phyloP scores from a whole-genome alignment of 2,329 filamentous ascomycete species.

The Cladophialophora bantiana region DNA sequence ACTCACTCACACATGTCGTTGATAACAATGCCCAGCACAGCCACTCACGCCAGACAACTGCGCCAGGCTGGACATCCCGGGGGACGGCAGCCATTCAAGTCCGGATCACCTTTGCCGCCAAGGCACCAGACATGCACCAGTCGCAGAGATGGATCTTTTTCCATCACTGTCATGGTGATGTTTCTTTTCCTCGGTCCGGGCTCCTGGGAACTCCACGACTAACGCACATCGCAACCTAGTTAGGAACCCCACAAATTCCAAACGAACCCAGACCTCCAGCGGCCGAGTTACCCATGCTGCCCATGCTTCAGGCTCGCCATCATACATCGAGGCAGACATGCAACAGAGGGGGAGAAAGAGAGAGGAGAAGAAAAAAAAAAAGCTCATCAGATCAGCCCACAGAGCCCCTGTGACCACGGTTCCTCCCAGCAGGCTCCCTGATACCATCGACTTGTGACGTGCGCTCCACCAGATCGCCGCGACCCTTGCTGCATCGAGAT shows the following conservation, averaged over 20 bases:
- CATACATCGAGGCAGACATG: not conserved
- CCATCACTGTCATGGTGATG: not conserved
- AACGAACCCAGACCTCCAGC: not conserved
- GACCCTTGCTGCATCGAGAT: slow-evolving; percentile 25
- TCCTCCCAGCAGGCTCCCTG: not conserved
- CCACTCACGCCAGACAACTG: not conserved
- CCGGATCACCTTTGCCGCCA: not conserved
- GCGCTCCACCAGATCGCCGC: slow-evolving; percentile 35
- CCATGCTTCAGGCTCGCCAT: not conserved
- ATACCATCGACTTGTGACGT: slow-evolving; percentile 26
- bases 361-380: not conserved
- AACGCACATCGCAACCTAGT: slow-evolving; percentile 1
- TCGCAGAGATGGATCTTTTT: not conserved
- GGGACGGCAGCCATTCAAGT: slow-evolving; percentile 1
- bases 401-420: not conserved
- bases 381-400: slow-evolving; percentile 8
- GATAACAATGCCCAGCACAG: not conserved
- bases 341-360: not conserved
- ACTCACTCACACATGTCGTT: not conserved
- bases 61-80: not conserved
- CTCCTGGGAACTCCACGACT: not conserved
- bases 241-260: slow-evolving; percentile 1
- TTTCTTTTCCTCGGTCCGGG: slow-evolving; percentile 5
- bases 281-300: not conserved
- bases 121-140: not conserved